A percentile compares a stretch with the other conserved stretches of the same genome.
Evolutionary conservation across 1,284 basidiomycete genomes (phyloP).

Genomic region (Puccinia triticina): DNA sequence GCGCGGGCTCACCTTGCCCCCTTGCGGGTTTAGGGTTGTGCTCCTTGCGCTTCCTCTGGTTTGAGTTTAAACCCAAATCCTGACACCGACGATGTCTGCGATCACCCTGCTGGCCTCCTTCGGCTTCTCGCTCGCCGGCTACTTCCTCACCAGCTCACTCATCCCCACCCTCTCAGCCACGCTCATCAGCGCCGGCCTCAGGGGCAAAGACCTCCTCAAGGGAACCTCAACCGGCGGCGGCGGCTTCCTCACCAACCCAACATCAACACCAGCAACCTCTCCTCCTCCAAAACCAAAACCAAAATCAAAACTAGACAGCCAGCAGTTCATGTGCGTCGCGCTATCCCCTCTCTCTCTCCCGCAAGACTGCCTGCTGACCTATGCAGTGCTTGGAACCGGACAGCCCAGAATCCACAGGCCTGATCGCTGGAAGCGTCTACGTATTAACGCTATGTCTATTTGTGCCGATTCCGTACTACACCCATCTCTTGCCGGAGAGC

Average conservation of each 20-base stretch:
- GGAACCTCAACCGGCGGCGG: constrained; percentile 36
- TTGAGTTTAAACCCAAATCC: too few species aligned
- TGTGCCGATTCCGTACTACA: constrained; percentile 57
- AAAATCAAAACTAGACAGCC: neutral
- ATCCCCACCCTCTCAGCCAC: constrained; percentile 38
- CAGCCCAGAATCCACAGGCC: constrained; percentile 90
- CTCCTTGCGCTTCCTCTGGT: too few species aligned
- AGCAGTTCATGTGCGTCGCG: constrained; percentile 8
- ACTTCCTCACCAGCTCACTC: constrained; percentile 35
- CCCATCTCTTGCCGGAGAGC: constrained; percentile 48
- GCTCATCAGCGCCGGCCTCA: constrained; percentile 64
- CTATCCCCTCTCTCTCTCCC: neutral
- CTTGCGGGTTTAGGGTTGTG: too few species aligned
- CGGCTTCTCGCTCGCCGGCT: constrained; percentile 21
- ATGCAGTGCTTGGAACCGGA: constrained; percentile 1
- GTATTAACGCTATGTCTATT: constrained; percentile 65
- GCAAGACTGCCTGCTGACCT: neutral
- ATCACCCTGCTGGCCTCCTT: constrained; percentile 28
- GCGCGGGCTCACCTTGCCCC: too few species aligned
- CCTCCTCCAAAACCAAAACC: neutral
- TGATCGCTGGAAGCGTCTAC: constrained; percentile 86
- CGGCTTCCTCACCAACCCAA: neutral
- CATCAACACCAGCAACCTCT: neutral
- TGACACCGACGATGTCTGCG: neutral
- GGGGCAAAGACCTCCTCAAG: constrained; percentile 80